Base-by-base conservation (phyloP, 148 eudicot genomes). In the Camellia granthamiana region DNA sequence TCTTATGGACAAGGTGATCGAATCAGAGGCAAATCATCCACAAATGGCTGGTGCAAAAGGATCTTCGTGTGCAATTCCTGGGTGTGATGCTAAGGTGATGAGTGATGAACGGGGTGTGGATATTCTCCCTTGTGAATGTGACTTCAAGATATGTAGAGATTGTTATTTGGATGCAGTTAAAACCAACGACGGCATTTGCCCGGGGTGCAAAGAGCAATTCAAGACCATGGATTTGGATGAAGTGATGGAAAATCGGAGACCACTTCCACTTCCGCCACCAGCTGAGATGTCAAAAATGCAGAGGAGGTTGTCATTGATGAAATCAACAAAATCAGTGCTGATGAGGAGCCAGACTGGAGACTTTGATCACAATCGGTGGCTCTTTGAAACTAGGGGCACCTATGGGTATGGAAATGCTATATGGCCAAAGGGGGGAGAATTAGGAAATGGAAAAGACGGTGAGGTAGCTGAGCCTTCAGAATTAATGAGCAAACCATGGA, bases 381-480 rank as follows among this genome's bases (percentile, higher is more conserved):
- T 92, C 21, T 94, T 89, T 75, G 98, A 94, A 78, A 91, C 95
- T 13, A 90, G 86, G 77, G 98, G 95, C 6, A 94, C 98, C 38
- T 94, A 94, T 83, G 97, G 98, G 16, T 92, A 94, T 84, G 97
- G 98, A 19, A 94, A 94, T 89, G 98, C 95, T 75, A 91, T 94
- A 78, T 92, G 98, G 98, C 93, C 98, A 3, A 90, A 89, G 85
- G 95, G 90, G 75, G 95, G 90, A 73, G 95, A 72, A 58, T 82
- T 90, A 72, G 91, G 72, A 44, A 77, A 84, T 76, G 91, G 84
- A 46, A 80, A 86, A 21, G 81, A 82, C 51, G 89, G 83, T 64
- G 87, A 82, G 61, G 79, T 61, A 41, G 84, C 84, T 19, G 97
- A 90, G 79, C 89, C 95, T 80, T 74, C 84, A 60, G 92, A 91